Base-by-base conservation (phyloP, 441 rosid species). In the Jatropha multifida region DNA sequence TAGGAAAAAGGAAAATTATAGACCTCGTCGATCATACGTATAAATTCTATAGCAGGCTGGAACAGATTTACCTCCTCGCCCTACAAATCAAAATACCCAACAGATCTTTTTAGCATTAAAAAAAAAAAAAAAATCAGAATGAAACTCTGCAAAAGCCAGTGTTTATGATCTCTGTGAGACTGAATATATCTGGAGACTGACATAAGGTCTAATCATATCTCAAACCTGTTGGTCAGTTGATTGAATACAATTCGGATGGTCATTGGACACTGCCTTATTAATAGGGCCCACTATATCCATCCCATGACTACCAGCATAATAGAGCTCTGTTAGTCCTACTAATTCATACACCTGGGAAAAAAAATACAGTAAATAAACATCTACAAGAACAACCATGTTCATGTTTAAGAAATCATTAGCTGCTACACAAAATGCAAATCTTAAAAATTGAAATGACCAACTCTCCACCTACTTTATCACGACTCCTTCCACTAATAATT, bases 251-350 rank as follows among this genome's bases (percentile, higher is more conserved):
- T 74, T 77, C n/a, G 84, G 83, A 65, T 83, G 90, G 84, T 77
- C 85, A 83, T 70, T 75, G 27, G 92, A 84, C 75, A 79, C 81
- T 26, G 77, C 74, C 10, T 73, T 78, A 76, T 65, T 75, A 51
- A 76, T 74, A 55, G 99, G 94, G 41, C 90, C 88, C 89, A 90
- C 86, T 27, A 96, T 96, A 88, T 96, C 99, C 99, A 96, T 96
- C 46, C 99, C 99, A 81, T 96, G 99, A 76, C 99, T 92, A 82
- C 99, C 99, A 49, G 98, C 99, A 84, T 96, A 96, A 77, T 83
- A 88, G 54, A 96, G 97, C 80, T 94, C 98, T 63, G 92, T 92
- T 86, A 96, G 89, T 84, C 94, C 92, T 83, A 94, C 94, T 86
- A 96, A 83, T 69, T 90, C 84, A 77, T 78, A 92, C 12, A 92